Conservation (phyloP, 1,284 basidiomycete genomes). For the Ustilago nuda region DNA sequence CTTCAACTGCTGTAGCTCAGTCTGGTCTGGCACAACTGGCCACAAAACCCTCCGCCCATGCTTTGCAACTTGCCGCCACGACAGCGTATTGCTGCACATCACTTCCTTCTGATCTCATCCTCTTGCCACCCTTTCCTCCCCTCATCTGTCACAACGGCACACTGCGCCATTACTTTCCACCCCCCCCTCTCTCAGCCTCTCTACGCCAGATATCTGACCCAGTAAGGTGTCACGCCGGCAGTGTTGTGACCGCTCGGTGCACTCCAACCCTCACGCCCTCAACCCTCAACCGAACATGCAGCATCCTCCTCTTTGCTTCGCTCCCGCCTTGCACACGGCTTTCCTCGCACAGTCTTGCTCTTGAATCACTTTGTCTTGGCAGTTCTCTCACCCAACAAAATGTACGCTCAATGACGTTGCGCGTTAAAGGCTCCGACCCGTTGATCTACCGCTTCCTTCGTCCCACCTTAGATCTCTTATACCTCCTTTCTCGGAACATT, state of each 20-base stretch:
- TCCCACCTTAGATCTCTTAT: neutral
- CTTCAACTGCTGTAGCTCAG: conserved; percentile 2
- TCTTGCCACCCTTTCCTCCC: neutral
- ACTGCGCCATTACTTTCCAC: conserved; percentile 6
- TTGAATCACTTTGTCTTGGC: conserved; percentile 3
- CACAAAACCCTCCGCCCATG: conserved; percentile 35
- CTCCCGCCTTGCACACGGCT: conserved; percentile 3
- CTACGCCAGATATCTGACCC: conserved; percentile 4
- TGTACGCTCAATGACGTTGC: conserved; percentile 13
- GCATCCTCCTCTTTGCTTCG: neutral
- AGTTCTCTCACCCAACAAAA: neutral
- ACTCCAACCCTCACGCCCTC: conserved; percentile 14
- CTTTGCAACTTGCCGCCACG: conserved; percentile 5
- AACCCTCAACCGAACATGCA: conserved; percentile 20
- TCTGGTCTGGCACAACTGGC: neutral
- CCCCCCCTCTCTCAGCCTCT: neutral
- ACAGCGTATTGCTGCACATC: conserved; percentile 4
- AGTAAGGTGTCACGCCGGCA: neutral
- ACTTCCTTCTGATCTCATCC: conserved; percentile 6
- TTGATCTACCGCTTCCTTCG: neutral
- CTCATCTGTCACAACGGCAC: neutral
- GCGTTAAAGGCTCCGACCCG: conserved; percentile 18
- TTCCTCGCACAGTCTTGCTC: neutral
- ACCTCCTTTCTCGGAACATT: neutral
- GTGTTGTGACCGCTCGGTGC: conserved; percentile 6